Evolutionary conservation across 345 rosid genomes (phyloP).

Genomic region (Linum lewisii): DNA sequence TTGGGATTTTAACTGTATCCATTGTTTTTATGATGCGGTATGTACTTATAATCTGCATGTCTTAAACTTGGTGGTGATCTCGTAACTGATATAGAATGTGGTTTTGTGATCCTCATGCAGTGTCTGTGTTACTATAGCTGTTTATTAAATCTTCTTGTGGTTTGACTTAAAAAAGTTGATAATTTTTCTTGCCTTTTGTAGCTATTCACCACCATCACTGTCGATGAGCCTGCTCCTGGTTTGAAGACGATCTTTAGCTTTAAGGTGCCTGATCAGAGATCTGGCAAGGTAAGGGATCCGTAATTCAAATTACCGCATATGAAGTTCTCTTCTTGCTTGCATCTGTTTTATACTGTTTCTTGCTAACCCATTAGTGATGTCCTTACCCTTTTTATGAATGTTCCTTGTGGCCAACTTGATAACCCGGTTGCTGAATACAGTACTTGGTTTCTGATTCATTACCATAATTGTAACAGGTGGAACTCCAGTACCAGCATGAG

Average conservation of each 20-base stretch:
- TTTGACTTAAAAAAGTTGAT: neutral
- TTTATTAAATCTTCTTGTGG: neutral
- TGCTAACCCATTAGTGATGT: too few species aligned
- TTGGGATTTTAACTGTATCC: neutral
- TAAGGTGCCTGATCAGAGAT: slow-evolving; percentile 75
- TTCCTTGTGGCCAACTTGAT: too few species aligned
- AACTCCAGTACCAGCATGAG: slow-evolving; percentile 66
- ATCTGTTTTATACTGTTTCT: too few species aligned
- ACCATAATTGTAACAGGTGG: slow-evolving; percentile 38
- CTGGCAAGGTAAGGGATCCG: slow-evolving; percentile 72
- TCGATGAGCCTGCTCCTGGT: slow-evolving; percentile 45
- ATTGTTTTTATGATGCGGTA: neutral
- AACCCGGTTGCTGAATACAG: too few species aligned
- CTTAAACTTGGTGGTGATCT: neutral
- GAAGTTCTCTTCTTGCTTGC: too few species aligned
- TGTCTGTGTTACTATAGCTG: neutral
- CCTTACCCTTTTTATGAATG: too few species aligned
- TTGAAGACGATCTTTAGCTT: slow-evolving; percentile 58
- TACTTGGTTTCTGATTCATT: slow-evolving; percentile 9
- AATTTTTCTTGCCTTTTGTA: slow-evolving; percentile 11
- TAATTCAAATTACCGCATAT: neutral
- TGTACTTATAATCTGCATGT: neutral
- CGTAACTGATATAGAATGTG: neutral
- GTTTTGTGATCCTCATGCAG: neutral
- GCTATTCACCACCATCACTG: slow-evolving; percentile 63